A percentile compares a stretch with the other conserved stretches of the same genome.
Conservation (phyloP, 495 filamentous ascomycete species). For the Trichoderma erinaceum region DNA sequence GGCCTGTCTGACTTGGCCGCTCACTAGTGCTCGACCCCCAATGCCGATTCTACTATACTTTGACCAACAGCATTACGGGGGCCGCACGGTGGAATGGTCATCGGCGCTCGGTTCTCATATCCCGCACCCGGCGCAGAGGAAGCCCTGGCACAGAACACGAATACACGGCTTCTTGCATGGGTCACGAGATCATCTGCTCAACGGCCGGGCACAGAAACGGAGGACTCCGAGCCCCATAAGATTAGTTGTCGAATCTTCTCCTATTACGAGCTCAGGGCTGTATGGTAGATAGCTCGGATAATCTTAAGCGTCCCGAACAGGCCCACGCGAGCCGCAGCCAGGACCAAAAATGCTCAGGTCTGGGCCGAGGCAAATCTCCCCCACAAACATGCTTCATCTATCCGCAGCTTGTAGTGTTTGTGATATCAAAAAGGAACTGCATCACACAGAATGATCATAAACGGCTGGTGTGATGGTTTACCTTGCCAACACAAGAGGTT, state of each 20-base stretch:
- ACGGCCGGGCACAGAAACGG: neutral
- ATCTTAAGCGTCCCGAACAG: neutral
- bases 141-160: no score
- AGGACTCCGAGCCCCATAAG: neutral
- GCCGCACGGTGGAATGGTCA: no score
- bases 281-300: neutral
- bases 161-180: neutral
- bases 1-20: no score
- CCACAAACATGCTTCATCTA: slow-evolving; percentile 5
- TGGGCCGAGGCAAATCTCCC: slow-evolving; percentile 5
- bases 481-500: neutral
- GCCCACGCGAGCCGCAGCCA: neutral
- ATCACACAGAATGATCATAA: no score
- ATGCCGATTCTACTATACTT: no score
- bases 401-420: neutral
- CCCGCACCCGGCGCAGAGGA: neutral
- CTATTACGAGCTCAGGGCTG: neutral
- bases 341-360: neutral
- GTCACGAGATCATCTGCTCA: slow-evolving; percentile 7
- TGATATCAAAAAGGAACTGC: no score
- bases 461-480: no score
- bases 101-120: no score
- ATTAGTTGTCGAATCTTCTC: neutral
- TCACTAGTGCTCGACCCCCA: no score
- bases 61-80: no score